These are phyloP conservation scores for Stevia rebaudiana DNA, from an alignment of 140 eudicot genomes.

Conservation along the genomic window DNA sequence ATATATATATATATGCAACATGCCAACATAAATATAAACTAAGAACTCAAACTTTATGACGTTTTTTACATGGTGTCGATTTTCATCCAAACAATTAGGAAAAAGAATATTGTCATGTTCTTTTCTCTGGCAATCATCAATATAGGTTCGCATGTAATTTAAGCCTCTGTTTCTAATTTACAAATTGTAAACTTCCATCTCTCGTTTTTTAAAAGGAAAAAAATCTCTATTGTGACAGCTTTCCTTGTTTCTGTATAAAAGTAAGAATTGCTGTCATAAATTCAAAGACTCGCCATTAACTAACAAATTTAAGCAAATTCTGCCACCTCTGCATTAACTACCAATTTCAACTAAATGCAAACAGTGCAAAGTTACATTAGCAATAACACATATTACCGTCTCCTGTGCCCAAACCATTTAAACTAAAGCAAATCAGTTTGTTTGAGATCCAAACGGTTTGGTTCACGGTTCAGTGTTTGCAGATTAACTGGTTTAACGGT, in stretches of 20 bases:
- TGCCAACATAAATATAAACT: not conserved
- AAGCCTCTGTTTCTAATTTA: not conserved
- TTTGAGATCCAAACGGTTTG: too few relatives aligned
- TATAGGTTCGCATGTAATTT: not conserved
- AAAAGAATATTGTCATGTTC: not conserved
- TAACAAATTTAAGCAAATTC: not conserved
- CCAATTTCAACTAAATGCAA: not conserved
- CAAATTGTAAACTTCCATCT: not conserved
- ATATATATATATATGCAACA: not conserved
- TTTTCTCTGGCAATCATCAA: not conserved
- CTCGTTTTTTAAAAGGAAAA: conserved; percentile 1
- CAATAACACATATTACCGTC: not conserved
- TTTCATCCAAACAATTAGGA: not conserved
- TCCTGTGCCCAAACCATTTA: not conserved
- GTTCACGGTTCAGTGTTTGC: too few relatives aligned
- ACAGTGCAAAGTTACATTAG: not conserved
- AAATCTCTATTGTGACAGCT: not conserved
- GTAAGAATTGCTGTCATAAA: not conserved
- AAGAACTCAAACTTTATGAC: not conserved
- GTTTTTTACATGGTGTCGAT: not conserved
- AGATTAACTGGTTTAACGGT: too few relatives aligned
- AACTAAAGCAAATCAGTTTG: too few relatives aligned
- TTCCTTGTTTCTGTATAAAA: not conserved
- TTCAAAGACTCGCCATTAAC: not conserved
- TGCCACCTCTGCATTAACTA: not conserved